Evolutionary conservation across 208 protist species (phyloP).

Genomic region (Leishmania mexicana): DNA sequence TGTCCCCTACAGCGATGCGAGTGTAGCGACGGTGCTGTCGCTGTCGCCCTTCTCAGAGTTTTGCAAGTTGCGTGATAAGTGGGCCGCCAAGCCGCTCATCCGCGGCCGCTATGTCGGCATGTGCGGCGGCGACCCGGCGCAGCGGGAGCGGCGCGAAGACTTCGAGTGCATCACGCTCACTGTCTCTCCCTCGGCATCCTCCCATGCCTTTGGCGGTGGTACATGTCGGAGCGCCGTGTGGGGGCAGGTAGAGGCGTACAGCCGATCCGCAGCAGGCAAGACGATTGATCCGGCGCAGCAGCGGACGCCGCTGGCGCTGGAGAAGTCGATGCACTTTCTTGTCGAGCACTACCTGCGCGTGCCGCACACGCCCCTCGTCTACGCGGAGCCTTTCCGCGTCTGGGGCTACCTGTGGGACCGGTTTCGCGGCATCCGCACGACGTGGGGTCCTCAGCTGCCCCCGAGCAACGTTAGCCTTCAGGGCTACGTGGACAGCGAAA

Average conservation of each 20-base stretch:
- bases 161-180: conserved; percentile 40
- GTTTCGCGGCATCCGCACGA: conserved; percentile 78
- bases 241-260: conserved; percentile 66
- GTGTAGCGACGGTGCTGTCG: conserved; percentile 46
- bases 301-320: conserved; percentile 71
- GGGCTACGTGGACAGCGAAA: conserved; percentile 32
- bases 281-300: conserved; percentile 47
- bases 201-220: background rate
- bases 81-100: conserved; percentile 29
- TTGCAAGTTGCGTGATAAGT: conserved; percentile 46
- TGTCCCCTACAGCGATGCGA: conserved; percentile 33
- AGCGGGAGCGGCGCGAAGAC: conserved; percentile 42
- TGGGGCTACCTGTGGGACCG: conserved; percentile 88
- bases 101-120: conserved; percentile 59
- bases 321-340: conserved; percentile 89
- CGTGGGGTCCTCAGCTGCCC: conserved; percentile 70
- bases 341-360: conserved; percentile 80
- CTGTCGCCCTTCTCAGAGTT: conserved; percentile 48
- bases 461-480: conserved; percentile 32
- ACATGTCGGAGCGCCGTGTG: background rate
- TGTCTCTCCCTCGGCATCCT: conserved; percentile 6
- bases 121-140: conserved; percentile 53
- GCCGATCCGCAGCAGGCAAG: conserved; percentile 70
- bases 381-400: conserved; percentile 64
- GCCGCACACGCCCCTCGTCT: conserved; percentile 65